Base-by-base conservation (phyloP, 176 grass and related monocot species). In the Chrysopogon serrulatus region DNA sequence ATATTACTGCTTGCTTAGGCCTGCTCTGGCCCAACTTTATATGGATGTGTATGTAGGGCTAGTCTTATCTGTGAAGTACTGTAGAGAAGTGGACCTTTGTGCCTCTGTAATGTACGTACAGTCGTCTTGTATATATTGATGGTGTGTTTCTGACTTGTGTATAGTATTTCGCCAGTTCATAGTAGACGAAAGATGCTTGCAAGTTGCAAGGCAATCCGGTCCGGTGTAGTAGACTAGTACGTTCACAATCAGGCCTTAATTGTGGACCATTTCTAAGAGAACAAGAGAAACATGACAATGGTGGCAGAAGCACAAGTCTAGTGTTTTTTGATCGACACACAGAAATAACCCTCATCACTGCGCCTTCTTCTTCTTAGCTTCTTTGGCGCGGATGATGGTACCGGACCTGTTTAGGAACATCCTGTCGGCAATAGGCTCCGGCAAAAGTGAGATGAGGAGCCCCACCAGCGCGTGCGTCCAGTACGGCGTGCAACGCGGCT, bases 401-500 rank as follows among this genome's bases (percentile, higher is more conserved):
- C n/a, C n/a, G 85, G 32, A 57, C 62, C 79, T 86, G 71, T 19
- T 6, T 10, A 97, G 85, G 36, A 91, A 44, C 49, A 84, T 57
- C 43, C 68, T 42, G 61, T 94, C 92, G 36, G 71, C 82, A 28
- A 92, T 14, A 34, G 35, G 76, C 77, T 92, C 83, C 0, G 94
- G 94, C 11, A 94, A 2, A 10, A 80, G 10, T 3, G 89, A 94
- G 79, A 86, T 37, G 27, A 94, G 16, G 44, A 88, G 70, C 94
- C 94, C 86, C 54, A 88, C 2, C 31, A 97, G 10, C 10, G 83
- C 73, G 84, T 97, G 94, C 42, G 87, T 31, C 94, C 94, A 97
- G 82, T 94, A 90, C 7, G 92, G 92, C 30, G 90, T 82, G 85
- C 94, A 97, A 80, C 76, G 87, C 2, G 92, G 82, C 76, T 92